A percentile compares a stretch with the other conserved stretches of the same genome.
These are phyloP conservation scores for Yamadazyma conglobata DNA, from an alignment of 1,139 yeast genomes.

Conservation along the genomic window DNA sequence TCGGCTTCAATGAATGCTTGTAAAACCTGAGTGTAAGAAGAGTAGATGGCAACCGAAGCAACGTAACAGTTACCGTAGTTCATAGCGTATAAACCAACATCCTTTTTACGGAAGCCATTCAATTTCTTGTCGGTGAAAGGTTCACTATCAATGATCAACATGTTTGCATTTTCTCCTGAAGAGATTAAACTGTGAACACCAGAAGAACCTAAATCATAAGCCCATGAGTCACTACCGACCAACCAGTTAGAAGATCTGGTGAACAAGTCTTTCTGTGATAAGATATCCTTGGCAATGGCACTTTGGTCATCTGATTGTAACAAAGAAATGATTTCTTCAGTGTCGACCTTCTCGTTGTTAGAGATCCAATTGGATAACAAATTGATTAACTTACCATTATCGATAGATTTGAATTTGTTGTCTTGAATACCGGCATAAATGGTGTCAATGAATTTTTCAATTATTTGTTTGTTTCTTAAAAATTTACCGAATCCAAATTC, in stretches of 20 bases:
- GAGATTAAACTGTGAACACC: constrained; percentile 86
- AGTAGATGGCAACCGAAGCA: constrained; percentile 91
- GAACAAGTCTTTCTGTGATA: constrained; percentile 45
- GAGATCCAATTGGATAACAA: constrained; percentile 70
- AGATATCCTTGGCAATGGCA: constrained; percentile 40
- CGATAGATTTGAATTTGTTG: constrained; percentile 44
- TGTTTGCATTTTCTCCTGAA: constrained; percentile 74
- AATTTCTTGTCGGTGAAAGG: constrained; percentile 53
- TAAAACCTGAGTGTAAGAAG: constrained; percentile 89
- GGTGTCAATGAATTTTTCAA: constrained; percentile 41
- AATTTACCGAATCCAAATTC: constrained; percentile 86
- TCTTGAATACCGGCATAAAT: constrained; percentile 51
- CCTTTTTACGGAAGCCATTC: constrained; percentile 69
- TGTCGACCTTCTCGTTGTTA: constrained; percentile 20
- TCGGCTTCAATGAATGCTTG: constrained; percentile 90
- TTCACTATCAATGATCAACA: constrained; percentile 88
- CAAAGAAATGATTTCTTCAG: constrained; percentile 36
- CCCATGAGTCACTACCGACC: constrained; percentile 93
- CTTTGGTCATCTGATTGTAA: constrained; percentile 39
- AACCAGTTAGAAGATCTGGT: constrained; percentile 66
- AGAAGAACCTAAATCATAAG: constrained; percentile 86
- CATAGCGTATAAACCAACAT: constrained; percentile 93
- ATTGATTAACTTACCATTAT: constrained; percentile 50
- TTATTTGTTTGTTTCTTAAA: constrained; percentile 54
- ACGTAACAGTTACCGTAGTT: constrained; percentile 88